Evolutionary conservation across 2,329 filamentous ascomycete genomes (phyloP).

Genomic region (Dactylellina drechsleri): DNA sequence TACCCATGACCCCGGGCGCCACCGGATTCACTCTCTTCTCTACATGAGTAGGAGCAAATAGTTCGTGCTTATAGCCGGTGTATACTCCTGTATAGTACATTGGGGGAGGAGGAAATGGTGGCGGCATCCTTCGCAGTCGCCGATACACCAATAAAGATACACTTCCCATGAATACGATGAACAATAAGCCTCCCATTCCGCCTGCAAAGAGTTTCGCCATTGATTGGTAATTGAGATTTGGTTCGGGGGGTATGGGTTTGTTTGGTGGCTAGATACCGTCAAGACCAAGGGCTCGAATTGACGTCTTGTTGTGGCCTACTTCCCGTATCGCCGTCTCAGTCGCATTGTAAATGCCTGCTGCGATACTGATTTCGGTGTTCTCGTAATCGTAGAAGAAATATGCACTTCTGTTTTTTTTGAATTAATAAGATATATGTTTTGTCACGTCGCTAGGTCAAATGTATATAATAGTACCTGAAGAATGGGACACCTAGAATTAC

Average conservation of each 20-base stretch:
- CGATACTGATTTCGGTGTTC: constrained; percentile 1
- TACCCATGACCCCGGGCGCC: too few relatives aligned
- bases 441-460: not conserved
- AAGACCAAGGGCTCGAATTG: not conserved
- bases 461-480: not conserved
- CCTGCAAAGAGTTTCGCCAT: not conserved
- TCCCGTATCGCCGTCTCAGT: not conserved
- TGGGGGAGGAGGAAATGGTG: not conserved
- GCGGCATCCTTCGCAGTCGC: not conserved
- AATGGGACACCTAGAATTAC: constrained; percentile 1
- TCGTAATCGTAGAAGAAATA: constrained; percentile 4
- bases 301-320: not conserved
- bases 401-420: not conserved
- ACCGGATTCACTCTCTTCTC: too few relatives aligned
- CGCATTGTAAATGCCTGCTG: not conserved
- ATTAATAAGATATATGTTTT: not conserved
- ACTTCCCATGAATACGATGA: not conserved
- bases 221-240: not conserved
- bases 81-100: not conserved
- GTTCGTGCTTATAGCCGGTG: not conserved
- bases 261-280: not conserved
- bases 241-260: not conserved
- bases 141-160: not conserved
- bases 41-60: not conserved
- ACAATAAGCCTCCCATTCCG: not conserved